Conservation (phyloP, 305 asterid species). For the Lippia alba region DNA sequence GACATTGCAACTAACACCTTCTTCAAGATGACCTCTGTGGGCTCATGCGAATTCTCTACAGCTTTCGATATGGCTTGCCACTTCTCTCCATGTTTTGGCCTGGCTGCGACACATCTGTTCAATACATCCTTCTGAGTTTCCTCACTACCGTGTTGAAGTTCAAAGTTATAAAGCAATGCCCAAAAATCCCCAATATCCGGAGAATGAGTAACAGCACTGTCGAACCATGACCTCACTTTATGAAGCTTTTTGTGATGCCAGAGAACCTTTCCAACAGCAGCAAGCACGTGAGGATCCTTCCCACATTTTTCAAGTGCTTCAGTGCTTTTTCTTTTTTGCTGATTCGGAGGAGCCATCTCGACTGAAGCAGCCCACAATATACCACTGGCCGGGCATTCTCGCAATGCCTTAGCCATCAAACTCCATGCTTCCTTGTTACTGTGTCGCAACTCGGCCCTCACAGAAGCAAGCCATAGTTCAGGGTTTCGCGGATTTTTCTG, state of each 20-base stretch:
- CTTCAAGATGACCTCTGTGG: conserved; percentile 74
- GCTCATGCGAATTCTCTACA: conserved; percentile 92
- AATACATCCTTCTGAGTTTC: conserved; percentile 77
- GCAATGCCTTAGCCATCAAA: conserved; percentile 88
- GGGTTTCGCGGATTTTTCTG: conserved; percentile 81
- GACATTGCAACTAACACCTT: conserved; percentile 83
- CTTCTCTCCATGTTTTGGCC: conserved; percentile 91
- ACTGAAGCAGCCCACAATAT: conserved; percentile 79
- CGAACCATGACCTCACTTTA: conserved; percentile 69
- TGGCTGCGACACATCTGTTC: conserved; percentile 73
- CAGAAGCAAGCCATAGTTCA: conserved; percentile 89
- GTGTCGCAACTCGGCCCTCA: conserved; percentile 78
- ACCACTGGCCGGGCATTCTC: conserved; percentile 81
- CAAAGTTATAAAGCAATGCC: conserved; percentile 82
- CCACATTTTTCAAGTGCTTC: conserved; percentile 74
- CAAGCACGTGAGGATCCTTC: conserved; percentile 79
- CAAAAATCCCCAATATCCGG: conserved; percentile 94
- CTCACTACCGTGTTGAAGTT: conserved; percentile 74
- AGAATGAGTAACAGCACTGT: conserved; percentile 40
- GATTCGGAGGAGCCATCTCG: conserved; percentile 79
- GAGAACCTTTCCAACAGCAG: conserved; percentile 77
- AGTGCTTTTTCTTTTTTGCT: conserved; percentile 61
- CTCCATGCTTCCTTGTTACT: conserved; percentile 76
- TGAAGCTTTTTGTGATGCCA: conserved; percentile 92
- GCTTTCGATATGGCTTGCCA: conserved; percentile 90